These are phyloP conservation scores for Ascochyta fabae DNA, from an alignment of 2,329 filamentous ascomycete genomes.

Conservation along the genomic window DNA sequence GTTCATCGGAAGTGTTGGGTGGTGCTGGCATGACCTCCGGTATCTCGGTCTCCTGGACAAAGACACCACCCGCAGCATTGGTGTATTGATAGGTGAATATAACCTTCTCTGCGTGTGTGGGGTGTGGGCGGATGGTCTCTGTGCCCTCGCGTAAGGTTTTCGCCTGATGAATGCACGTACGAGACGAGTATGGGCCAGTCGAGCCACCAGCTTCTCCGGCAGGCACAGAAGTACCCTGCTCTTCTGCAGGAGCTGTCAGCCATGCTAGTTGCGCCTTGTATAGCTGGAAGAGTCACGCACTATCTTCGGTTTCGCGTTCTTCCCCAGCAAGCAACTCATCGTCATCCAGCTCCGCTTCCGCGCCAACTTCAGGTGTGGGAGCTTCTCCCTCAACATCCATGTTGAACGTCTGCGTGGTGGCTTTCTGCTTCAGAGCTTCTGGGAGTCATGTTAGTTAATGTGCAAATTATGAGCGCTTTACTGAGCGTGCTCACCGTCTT, in stretches of 20 bases:
- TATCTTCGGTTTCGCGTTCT: not conserved
- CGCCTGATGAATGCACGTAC: not conserved
- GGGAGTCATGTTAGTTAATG: too few relatives aligned
- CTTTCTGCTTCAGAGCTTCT: not conserved
- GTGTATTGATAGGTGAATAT: slow-evolving; percentile 1
- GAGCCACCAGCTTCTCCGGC: not conserved
- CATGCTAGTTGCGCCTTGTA: too few relatives aligned
- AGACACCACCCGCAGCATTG: not conserved
- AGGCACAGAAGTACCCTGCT: not conserved
- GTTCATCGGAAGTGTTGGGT: not conserved
- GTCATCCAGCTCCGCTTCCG: not conserved
- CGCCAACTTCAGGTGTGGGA: not conserved
- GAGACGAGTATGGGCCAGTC: not conserved
- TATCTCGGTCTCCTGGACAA: not conserved
- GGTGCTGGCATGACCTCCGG: not conserved
- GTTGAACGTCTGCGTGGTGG: not conserved
- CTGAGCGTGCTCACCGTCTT: not conserved
- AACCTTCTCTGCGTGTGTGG: not conserved
- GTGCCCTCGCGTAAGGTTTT: not conserved
- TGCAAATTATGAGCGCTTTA: not conserved
- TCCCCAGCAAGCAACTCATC: not conserved
- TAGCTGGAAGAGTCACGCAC: not conserved
- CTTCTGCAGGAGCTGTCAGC: not conserved
- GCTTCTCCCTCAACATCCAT: not conserved
- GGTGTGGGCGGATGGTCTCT: slow-evolving; percentile 1